These are phyloP conservation scores for Hanseniaspora guilliermondii DNA, from an alignment of 805 yeast genomes.

Conservation along the genomic window DNA sequence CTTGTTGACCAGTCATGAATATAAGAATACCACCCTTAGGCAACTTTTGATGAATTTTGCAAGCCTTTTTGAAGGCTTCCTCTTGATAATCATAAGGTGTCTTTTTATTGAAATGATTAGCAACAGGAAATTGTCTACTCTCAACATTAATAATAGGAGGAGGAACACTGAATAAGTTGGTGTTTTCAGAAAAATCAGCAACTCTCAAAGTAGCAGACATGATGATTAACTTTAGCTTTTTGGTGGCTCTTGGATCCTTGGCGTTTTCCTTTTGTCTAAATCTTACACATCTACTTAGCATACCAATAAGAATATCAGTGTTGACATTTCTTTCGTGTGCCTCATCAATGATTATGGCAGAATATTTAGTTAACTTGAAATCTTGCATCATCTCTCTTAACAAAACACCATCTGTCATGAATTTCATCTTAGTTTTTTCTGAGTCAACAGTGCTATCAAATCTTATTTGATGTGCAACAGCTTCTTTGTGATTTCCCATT, in stretches of 20 bases:
- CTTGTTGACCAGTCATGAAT: constrained; percentile 90
- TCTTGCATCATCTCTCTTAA: constrained; percentile 88
- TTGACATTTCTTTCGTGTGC: constrained; percentile 96
- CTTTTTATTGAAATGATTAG: constrained; percentile 73
- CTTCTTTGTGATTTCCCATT: constrained; percentile 54
- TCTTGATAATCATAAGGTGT: constrained; percentile 71
- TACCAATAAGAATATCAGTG: constrained; percentile 90
- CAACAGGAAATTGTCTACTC: constrained; percentile 89
- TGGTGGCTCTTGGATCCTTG: constrained; percentile 36
- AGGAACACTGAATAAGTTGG: constrained; percentile 46
- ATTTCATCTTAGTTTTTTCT: constrained; percentile 59
- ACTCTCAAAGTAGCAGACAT: constrained; percentile 98
- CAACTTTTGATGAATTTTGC: constrained; percentile 70
- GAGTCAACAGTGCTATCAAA: constrained; percentile 54
- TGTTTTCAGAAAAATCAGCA: constrained; percentile 80
- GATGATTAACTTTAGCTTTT: constrained; percentile 67
- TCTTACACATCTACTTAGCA: constrained; percentile 74
- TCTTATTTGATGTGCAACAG: constrained; percentile 72
- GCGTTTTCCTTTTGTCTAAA: constrained; percentile 48
- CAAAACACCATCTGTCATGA: constrained; percentile 91
- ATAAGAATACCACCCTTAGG: constrained; percentile 92
- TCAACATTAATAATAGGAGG: constrained; percentile 87
- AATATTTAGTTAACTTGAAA: constrained; percentile 65
- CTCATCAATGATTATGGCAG: constrained; percentile 83
- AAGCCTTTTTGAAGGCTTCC: constrained; percentile 72